Base-by-base conservation (phyloP, 2,329 filamentous ascomycete species). In the Phyllosticta citrichinensis region DNA sequence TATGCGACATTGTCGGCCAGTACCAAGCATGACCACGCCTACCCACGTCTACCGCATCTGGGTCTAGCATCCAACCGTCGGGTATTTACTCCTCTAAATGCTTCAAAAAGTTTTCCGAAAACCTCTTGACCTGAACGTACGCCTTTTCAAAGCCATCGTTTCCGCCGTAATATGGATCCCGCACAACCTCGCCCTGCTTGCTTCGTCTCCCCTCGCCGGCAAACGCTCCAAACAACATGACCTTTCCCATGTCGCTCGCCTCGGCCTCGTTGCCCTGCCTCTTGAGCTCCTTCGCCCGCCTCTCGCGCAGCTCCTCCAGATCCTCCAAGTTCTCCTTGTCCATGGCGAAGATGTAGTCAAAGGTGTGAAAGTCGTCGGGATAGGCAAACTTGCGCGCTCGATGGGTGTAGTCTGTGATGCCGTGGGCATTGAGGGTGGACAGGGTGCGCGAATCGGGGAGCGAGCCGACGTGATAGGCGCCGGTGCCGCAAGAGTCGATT, bases 331-430 rank as follows among this genome's bases (percentile, higher is more conserved):
- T 97, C 54, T 85, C 83, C 56, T 83, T 80, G 71, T 99, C 94
- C 94, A 99, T 99, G 63, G 89, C 92, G 62, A 99, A 86, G 63
- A 99, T 86, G 75, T 96, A 97, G 74, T 97, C 91, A 70, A 97
- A 97, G 17, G 82, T 80, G 61, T 85, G 78, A 68, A 97, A 95
- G 74, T 99, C 94, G 57, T 82, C 81, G 0, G 79, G 74, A 4
- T 77, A 75, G 73, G 75, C 72, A 72, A 95, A 86, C 73, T 89
- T 87, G 58, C 91, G 85, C 20, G 91, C 92, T 1, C 79, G 77
- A 74, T 97, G 91, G 11, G 80, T 77, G 74, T 96, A 97, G 63
- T 87, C 81, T 5, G 77, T 85, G 67, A 97, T 91, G 35, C 87
- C 87, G 71, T 96, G 83, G 54, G 81, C 78, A 63, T 81, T 77